Base-by-base conservation (phyloP, 2,329 filamentous ascomycete species). In the Meredithiella fracta region DNA sequence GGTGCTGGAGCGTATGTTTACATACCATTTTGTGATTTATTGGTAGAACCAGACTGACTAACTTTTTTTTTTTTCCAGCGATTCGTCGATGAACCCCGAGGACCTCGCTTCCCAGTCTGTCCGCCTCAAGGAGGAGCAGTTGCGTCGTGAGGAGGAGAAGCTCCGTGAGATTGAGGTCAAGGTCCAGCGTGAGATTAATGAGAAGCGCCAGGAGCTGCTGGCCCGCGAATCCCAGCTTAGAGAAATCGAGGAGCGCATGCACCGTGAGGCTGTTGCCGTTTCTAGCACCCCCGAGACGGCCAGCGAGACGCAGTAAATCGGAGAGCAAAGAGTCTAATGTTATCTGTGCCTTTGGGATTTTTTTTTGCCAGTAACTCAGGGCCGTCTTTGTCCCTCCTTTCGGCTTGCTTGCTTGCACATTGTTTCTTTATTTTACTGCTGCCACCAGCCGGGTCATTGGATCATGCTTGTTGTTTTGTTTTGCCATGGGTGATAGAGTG, bases 131-230 rank as follows among this genome's bases (percentile, higher is more conserved):
- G 92, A 98, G 71, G 92, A 98, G 73, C 92, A 98, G 72, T 86
- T 98, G 64, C 88, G 92, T 68, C 89, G 92, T 66, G 92, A 98
- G 73, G 92, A 98, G 76, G 92, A 98, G 85, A 98, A 98, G 78
- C 84, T 98, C 61, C 87, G 92, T 71, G 92, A 98, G 76, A 97
- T 98, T 69, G 92, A 98, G 70, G 78, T 96, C 76, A 98, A 98
- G 83, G 92, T 98, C 61, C 92, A 98, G 76, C 87, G 92, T 68
- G 92, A 98, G 73, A 98, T 98, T 76, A 95, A 96, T 74, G 92
- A 97, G 80, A 98, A 98, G 82, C 84, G 92, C 74, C 92, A 98
- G 75, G 92, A 98, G 73, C 79, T 98, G 60, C 70, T 98, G 72
- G 92, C 92, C 62, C 89, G 92, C 70, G 92, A 98, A 76, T 95